A percentile compares a stretch with the other conserved stretches of the same genome.
phyloP scores from a whole-genome alignment of 495 filamentous ascomycete genomes.

The Daldinia grandis region DNA sequence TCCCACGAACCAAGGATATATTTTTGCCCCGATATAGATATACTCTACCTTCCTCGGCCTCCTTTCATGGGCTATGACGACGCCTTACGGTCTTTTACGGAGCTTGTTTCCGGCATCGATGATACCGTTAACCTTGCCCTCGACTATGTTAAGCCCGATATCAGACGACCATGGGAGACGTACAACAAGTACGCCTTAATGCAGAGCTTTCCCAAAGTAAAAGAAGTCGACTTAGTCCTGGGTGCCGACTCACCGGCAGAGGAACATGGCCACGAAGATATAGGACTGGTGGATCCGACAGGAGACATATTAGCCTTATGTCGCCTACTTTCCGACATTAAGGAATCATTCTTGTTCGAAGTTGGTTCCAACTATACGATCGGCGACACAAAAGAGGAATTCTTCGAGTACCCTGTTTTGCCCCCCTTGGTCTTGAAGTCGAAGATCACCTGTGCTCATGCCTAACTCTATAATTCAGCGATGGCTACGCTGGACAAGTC shows the following conservation, averaged over 20 bases:
- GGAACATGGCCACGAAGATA: conserved; percentile 34
- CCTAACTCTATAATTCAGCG: neutral
- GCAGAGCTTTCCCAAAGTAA: conserved; percentile 51
- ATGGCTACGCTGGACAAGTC: neutral
- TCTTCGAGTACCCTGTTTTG: conserved; percentile 35
- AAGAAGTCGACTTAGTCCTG: conserved; percentile 53
- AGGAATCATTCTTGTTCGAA: conserved; percentile 53
- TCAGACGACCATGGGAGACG: conserved; percentile 62
- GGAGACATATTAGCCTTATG: conserved; percentile 44
- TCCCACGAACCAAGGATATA: conserved; percentile 49
- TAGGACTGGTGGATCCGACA: conserved; percentile 51
- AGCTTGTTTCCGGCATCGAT: conserved; percentile 39
- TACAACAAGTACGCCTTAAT: conserved; percentile 61
- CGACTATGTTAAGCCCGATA: conserved; percentile 56
- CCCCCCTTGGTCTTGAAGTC: conserved; percentile 43
- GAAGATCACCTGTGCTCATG: conserved; percentile 27
- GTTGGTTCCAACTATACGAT: conserved; percentile 40
- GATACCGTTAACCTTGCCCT: conserved; percentile 53
- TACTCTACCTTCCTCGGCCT: conserved; percentile 58
- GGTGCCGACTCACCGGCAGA: conserved; percentile 19
- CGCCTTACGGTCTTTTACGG: conserved; percentile 51
- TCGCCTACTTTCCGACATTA: conserved; percentile 52
- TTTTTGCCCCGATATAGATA: conserved; percentile 56
- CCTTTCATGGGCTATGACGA: conserved; percentile 59
- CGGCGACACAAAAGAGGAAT: conserved; percentile 35